phyloP scores from a whole-genome alignment of 1,139 yeast species.

The Saccharomyces hybrid region DNA sequence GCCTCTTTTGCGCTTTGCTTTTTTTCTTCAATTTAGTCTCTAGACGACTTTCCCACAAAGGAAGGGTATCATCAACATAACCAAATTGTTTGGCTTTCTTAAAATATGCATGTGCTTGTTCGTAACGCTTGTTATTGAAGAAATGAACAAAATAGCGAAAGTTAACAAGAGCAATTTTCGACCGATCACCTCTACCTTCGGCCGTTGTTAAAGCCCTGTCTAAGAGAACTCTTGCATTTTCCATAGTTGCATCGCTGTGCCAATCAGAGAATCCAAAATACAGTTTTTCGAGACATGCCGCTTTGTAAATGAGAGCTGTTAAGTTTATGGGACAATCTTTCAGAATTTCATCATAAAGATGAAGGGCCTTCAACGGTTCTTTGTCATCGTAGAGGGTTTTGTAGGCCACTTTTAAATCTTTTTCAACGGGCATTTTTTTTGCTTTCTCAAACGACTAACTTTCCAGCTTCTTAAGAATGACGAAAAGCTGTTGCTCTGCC shows the following conservation, averaged over 20 bases:
- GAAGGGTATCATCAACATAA: slow-evolving; percentile 40
- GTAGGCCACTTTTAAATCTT: slow-evolving; percentile 24
- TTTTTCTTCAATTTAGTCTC: slow-evolving; percentile 29
- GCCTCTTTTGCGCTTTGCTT: slow-evolving; percentile 5
- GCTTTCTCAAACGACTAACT: background rate
- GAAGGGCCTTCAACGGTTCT: slow-evolving; percentile 36
- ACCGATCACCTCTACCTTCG: slow-evolving; percentile 42
- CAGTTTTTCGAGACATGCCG: slow-evolving; percentile 51
- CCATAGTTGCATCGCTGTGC: slow-evolving; percentile 38
- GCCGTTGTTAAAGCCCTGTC: slow-evolving; percentile 53
- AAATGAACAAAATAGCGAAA: slow-evolving; percentile 50
- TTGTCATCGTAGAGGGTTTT: slow-evolving; percentile 34
- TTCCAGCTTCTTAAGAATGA: background rate
- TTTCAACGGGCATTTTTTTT: slow-evolving; percentile 23
- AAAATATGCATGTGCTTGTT: slow-evolving; percentile 45
- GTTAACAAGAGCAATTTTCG: slow-evolving; percentile 50
- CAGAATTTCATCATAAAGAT: slow-evolving; percentile 31
- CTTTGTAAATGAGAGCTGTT: slow-evolving; percentile 45
- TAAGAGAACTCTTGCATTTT: slow-evolving; percentile 45
- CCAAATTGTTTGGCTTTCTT: slow-evolving; percentile 42
- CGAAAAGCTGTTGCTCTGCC: background rate
- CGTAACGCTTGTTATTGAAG: slow-evolving; percentile 42
- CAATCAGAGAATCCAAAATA: slow-evolving; percentile 26
- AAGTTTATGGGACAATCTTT: slow-evolving; percentile 41
- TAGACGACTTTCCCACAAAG: slow-evolving; percentile 47